Evolutionary conservation across 2,329 filamentous ascomycete genomes (phyloP).

Genomic region (Sclerotinia glacialis): DNA sequence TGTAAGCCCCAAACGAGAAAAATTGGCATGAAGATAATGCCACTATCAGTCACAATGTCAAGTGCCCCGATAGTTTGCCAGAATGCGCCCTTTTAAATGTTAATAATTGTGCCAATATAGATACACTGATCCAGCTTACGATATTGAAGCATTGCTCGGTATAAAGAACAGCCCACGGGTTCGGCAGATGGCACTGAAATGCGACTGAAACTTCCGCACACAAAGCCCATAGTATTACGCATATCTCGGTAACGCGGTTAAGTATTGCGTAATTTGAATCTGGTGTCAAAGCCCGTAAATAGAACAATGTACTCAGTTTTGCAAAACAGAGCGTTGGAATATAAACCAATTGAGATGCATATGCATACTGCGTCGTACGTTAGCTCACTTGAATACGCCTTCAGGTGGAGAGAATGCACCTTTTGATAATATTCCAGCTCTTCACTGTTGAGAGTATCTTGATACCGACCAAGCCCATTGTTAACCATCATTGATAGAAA

Average conservation of each 20-base stretch:
- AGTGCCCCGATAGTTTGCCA: slow-evolving; percentile 51
- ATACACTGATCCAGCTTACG: slow-evolving; percentile 20
- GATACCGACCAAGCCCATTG: slow-evolving; percentile 27
- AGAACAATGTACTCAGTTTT: slow-evolving; percentile 31
- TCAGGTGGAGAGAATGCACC: slow-evolving; percentile 16
- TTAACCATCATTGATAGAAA: slow-evolving; percentile 26
- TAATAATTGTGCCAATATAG: background rate
- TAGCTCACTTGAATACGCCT: background rate
- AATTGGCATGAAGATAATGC: slow-evolving; percentile 47
- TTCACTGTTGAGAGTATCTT: slow-evolving; percentile 22
- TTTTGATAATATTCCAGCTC: slow-evolving; percentile 27
- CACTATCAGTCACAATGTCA: slow-evolving; percentile 48
- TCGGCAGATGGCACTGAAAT: slow-evolving; percentile 35
- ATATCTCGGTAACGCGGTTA: slow-evolving; percentile 22
- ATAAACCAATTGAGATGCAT: slow-evolving; percentile 35
- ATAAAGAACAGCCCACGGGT: slow-evolving; percentile 32
- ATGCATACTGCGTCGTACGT: slow-evolving; percentile 29
- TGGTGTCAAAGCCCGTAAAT: slow-evolving; percentile 18
- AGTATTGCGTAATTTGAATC: slow-evolving; percentile 19
- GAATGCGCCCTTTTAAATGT: slow-evolving; percentile 29
- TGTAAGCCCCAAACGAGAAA: slow-evolving; percentile 48
- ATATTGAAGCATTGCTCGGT: slow-evolving; percentile 30
- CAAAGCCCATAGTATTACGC: slow-evolving; percentile 16
- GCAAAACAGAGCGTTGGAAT: slow-evolving; percentile 33
- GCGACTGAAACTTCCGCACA: slow-evolving; percentile 22